phyloP scores from a whole-genome alignment of 768 basidiomycete genomes.

The Xerocomus spinulosus region DNA sequence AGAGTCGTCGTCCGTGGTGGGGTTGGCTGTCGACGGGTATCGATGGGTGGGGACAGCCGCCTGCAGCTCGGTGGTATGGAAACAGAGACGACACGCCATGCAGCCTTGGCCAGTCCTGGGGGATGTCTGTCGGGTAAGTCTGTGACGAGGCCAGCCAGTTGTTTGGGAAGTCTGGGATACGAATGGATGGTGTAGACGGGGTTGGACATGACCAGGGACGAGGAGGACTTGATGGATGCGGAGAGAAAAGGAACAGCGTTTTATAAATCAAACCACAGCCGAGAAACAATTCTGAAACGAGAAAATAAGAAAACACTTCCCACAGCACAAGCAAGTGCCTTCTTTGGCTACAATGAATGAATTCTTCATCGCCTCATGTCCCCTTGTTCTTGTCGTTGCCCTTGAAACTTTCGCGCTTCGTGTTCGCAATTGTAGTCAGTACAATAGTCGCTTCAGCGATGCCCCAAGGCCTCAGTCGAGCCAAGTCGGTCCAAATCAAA shows the following conservation, averaged over 20 bases:
- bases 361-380: slow-evolving; percentile 7
- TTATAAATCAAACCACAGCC: slow-evolving; percentile 21
- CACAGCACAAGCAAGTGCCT: slow-evolving; percentile 12
- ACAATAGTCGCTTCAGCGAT: slow-evolving; percentile 13
- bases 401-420: neutral
- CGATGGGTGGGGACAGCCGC: slow-evolving; percentile 20
- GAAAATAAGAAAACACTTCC: neutral
- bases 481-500: neutral
- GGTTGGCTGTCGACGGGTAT: slow-evolving; percentile 11
- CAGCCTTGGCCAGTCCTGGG: slow-evolving; percentile 20
- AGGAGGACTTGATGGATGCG: slow-evolving; percentile 5
- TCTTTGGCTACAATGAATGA: slow-evolving; percentile 18
- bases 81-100: slow-evolving; percentile 23
- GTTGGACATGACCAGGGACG: slow-evolving; percentile 21
- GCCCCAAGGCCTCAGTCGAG: slow-evolving; percentile 7
- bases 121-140: slow-evolving; percentile 20
- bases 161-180: slow-evolving; percentile 14
- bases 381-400: slow-evolving; percentile 7
- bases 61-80: slow-evolving; percentile 25
- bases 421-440: slow-evolving; percentile 12
- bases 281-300: slow-evolving; percentile 18
- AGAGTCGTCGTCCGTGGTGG: slow-evolving; percentile 11
- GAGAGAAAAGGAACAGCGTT: neutral
- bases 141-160: slow-evolving; percentile 26
- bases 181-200: slow-evolving; percentile 27